Evolutionary conservation across 139 green algal species (phyloP), one percentile per base, ranked within the genome.

Genomic region (Chlamydomonas incerta): DNA sequence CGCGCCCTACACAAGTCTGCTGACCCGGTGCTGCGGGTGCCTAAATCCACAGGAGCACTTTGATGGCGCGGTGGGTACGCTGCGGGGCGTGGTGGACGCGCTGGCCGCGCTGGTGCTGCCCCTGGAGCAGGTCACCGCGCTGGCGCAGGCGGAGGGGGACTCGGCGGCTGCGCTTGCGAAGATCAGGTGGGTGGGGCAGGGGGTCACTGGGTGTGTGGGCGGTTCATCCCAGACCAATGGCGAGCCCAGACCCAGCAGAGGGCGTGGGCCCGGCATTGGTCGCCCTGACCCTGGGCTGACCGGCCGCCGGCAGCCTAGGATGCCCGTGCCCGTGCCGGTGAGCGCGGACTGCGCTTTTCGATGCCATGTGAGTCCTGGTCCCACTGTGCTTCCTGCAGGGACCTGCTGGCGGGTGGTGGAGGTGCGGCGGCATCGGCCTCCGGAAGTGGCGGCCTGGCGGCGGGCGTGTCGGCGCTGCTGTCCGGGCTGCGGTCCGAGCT

Each of bases 401-500:
- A 26, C 2, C 18, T 18, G 10, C 24, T 29, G 29, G 20, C 11
- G 0, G 24, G 3, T 11, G 63, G 65, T 46, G 67, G n/a, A 15
- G 47, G 21, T n/a, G n/a, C n/a, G n/a, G n/a, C n/a, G n/a, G n/a
- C n/a, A n/a, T n/a, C n/a, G n/a, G n/a, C n/a, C n/a, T n/a, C n/a
- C n/a, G n/a, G n/a, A n/a, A n/a, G n/a, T 20, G 80, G 28, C 0
- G 47, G 46, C 20, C 31, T 77, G 47, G 9, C 74, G 47, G 14
- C n/a, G 1, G 31, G 47, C 23, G 52, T 88, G 31, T 8, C 24
- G 4, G 28, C 37, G 55, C 41, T 88, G 74, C 24, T 81, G 68
- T 34, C 46, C 67, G 74, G 65, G 15, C 68, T 93, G 50, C 46
- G 80, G 37, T 24, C 41, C 1, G 85, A 87, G 60, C 77, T 95